A percentile compares a stretch with the other conserved stretches of the same genome.
phyloP scores from a whole-genome alignment of 345 rosid species.

The Arabis hirsuta region DNA sequence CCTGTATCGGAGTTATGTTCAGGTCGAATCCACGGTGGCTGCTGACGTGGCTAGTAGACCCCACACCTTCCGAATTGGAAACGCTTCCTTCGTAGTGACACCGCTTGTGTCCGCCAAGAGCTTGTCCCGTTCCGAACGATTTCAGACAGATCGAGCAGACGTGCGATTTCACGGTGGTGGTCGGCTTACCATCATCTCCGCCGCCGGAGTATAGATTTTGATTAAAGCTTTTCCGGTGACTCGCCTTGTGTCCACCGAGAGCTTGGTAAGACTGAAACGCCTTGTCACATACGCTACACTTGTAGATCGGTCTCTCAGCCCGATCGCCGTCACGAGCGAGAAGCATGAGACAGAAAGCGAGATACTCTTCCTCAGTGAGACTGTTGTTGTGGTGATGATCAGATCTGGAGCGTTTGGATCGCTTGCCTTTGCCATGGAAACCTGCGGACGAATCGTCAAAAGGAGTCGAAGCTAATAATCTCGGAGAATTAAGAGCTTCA shows the following conservation, averaged over 20 bases:
- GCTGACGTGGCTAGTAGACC: slow-evolving; percentile 53
- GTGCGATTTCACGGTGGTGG: slow-evolving; percentile 54
- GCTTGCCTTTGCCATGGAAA: slow-evolving; percentile 49
- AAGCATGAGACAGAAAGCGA: slow-evolving; percentile 56
- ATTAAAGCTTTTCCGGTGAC: slow-evolving; percentile 51
- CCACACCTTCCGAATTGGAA: slow-evolving; percentile 51
- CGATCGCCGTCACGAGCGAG: slow-evolving; percentile 43
- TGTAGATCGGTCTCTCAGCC: slow-evolving; percentile 39
- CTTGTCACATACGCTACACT: slow-evolving; percentile 76
- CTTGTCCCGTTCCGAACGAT: slow-evolving; percentile 82
- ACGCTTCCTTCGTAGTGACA: slow-evolving; percentile 77
- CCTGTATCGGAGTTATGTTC: slow-evolving; percentile 54
- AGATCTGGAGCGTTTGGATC: slow-evolving; percentile 49
- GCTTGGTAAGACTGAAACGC: slow-evolving; percentile 81
- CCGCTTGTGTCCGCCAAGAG: slow-evolving; percentile 91
- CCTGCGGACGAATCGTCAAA: slow-evolving; percentile 16
- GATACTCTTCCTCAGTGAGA: slow-evolving; percentile 49
- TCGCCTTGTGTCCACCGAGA: slow-evolving; percentile 90
- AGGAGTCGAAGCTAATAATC: slow-evolving; percentile 33
- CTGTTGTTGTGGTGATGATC: slow-evolving; percentile 43
- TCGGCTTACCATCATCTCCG: neutral
- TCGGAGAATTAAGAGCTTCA: slow-evolving; percentile 52
- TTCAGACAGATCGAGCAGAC: slow-evolving; percentile 84
- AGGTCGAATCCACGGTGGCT: slow-evolving; percentile 63
- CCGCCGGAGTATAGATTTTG: neutral